Conservation (phyloP, 495 filamentous ascomycete species). For the Penicillium chermesinum region DNA sequence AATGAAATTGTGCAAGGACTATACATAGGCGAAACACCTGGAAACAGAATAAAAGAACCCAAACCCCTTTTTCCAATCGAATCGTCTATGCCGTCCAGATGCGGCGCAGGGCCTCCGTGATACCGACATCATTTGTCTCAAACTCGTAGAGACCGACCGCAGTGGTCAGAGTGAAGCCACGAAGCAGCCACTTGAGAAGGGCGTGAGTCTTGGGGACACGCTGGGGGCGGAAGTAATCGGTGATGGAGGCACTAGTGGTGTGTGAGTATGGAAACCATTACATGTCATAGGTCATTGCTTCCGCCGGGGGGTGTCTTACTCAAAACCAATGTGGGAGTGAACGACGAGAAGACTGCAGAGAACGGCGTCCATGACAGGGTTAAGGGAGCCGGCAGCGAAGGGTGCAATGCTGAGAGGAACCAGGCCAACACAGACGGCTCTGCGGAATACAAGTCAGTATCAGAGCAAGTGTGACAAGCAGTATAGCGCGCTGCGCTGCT, state of each 20-base stretch:
- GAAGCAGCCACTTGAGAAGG: slow-evolving; percentile 68
- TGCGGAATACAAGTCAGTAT: slow-evolving; percentile 19
- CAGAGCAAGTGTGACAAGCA: background rate
- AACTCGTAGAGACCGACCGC: slow-evolving; percentile 93
- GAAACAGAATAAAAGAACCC: slow-evolving; percentile 27
- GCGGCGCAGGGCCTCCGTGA: slow-evolving; percentile 82
- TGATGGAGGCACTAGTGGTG: slow-evolving; percentile 58
- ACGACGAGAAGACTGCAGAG: slow-evolving; percentile 79
- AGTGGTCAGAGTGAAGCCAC: slow-evolving; percentile 70
- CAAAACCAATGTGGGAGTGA: slow-evolving; percentile 92
- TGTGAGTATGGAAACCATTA: slow-evolving; percentile 9
- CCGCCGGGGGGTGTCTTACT: slow-evolving; percentile 51
- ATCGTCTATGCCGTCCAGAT: slow-evolving; percentile 67
- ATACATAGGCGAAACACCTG: slow-evolving; percentile 40
- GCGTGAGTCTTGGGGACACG: slow-evolving; percentile 62
- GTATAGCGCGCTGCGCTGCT: background rate
- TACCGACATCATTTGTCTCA: slow-evolving; percentile 97
- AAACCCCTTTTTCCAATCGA: slow-evolving; percentile 23
- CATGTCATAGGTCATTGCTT: background rate
- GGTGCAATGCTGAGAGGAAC: slow-evolving; percentile 84
- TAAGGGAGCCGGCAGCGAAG: slow-evolving; percentile 85
- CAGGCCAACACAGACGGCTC: slow-evolving; percentile 67
- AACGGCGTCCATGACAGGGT: slow-evolving; percentile 80
- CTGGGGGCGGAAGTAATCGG: slow-evolving; percentile 81
- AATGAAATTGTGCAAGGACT: slow-evolving; percentile 25